Percentiles rank a stretch among this genome's conserved stretches.
Conservation (phyloP, 306 rosid genomes). For the Quercus variabilis region DNA sequence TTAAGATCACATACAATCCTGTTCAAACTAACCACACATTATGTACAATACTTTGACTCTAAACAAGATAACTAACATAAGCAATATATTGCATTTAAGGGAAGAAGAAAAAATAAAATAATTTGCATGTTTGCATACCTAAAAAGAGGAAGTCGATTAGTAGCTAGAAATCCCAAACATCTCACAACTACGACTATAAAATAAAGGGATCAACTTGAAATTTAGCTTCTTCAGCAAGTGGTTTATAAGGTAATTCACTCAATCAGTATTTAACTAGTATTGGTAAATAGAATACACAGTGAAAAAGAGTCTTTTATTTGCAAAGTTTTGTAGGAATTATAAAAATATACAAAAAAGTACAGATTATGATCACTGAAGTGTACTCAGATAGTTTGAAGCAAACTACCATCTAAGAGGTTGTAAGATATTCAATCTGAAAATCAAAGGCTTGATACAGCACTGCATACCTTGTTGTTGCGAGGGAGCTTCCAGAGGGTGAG, state of each 20-base stretch:
- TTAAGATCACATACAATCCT: not conserved
- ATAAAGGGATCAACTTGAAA: not conserved
- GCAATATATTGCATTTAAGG: not conserved
- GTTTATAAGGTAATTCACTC: not conserved
- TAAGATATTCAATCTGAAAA: not conserved
- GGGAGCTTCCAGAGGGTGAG: slow-evolving; percentile 77
- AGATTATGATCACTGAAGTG: not conserved
- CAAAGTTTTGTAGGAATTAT: not conserved
- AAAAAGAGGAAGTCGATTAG: not conserved
- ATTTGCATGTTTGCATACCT: not conserved
- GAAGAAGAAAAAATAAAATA: no score
- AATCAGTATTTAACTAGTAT: not conserved
- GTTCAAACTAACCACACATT: not conserved
- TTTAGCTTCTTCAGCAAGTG: not conserved
- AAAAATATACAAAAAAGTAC: not conserved
- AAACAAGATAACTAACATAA: not conserved
- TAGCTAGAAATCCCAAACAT: not conserved
- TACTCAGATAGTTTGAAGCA: not conserved
- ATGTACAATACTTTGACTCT: not conserved
- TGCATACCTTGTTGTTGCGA: slow-evolving; percentile 79
- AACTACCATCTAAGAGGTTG: not conserved
- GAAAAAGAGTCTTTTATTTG: not conserved
- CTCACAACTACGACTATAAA: not conserved
- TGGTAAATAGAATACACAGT: not conserved
- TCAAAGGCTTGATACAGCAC: not conserved